Evolutionary conservation across 768 basidiomycete species (phyloP).

Genomic region (Tephrocybe sp.): DNA sequence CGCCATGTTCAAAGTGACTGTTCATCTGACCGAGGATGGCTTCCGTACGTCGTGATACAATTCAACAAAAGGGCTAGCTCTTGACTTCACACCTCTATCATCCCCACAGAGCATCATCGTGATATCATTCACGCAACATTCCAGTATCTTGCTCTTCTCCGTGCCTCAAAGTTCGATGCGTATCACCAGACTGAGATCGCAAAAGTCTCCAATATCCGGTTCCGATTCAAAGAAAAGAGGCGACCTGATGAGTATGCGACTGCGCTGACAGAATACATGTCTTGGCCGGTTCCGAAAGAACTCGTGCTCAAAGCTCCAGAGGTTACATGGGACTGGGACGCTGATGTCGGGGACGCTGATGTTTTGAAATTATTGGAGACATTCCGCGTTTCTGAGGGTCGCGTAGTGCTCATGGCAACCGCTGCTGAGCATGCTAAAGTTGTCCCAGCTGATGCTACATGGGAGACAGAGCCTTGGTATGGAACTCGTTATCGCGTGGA

Average conservation of each 20-base stretch:
- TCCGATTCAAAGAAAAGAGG: conserved; percentile 86
- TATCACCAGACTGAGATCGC: conserved; percentile 79
- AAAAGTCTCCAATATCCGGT: conserved; percentile 68
- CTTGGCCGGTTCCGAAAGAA: conserved; percentile 80
- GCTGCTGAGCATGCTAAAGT: conserved; percentile 58
- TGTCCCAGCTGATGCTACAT: conserved; percentile 41
- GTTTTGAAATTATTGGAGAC: conserved; percentile 61
- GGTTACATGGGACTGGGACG: conserved; percentile 75
- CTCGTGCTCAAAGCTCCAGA: conserved; percentile 70
- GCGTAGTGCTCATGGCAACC: conserved; percentile 80
- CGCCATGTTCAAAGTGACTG: conserved; percentile 83
- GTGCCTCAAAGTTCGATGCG: conserved; percentile 56
- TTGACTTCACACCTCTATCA: too few relatives aligned
- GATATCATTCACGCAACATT: conserved; percentile 67
- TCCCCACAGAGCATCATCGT: conserved; percentile 68
- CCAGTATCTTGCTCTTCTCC: conserved; percentile 76
- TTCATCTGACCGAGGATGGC: conserved; percentile 81
- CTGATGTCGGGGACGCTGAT: conserved; percentile 45
- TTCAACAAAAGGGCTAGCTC: neutral
- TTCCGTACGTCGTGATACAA: conserved; percentile 57
- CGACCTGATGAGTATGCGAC: conserved; percentile 80
- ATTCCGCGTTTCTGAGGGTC: conserved; percentile 57
- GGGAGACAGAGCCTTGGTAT: conserved; percentile 90
- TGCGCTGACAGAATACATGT: conserved; percentile 71
- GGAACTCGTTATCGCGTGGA: conserved; percentile 86